These are phyloP conservation scores for Spiromastix sp. DNA, from an alignment of 2,329 filamentous ascomycete species.

Conservation along the genomic window DNA sequence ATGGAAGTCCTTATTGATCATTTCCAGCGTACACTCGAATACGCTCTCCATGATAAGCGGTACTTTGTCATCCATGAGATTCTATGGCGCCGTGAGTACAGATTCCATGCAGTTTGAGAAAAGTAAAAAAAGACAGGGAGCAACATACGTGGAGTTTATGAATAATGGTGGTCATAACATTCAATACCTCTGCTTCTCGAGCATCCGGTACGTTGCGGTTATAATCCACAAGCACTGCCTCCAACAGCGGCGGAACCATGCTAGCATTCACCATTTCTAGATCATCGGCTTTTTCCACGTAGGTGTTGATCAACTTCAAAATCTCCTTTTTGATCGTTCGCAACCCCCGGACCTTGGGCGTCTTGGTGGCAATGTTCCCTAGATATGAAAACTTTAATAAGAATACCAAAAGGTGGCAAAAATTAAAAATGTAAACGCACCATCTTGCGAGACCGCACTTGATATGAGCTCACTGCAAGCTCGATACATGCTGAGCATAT, in stretches of 20 bases:
- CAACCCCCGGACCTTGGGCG: constrained; percentile 87
- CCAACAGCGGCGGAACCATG: constrained; percentile 90
- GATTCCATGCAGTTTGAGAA: constrained; percentile 12
- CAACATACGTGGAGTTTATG: constrained; percentile 86
- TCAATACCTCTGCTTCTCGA: constrained; percentile 89
- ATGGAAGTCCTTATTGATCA: constrained; percentile 99
- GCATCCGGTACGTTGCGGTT: constrained; percentile 94
- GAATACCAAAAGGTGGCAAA: constrained; percentile 1
- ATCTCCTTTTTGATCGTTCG: constrained; percentile 99
- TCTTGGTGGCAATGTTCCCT: constrained; percentile 92
- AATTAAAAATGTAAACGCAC: constrained; percentile 39
- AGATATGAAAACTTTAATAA: constrained; percentile 10
- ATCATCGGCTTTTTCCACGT: constrained; percentile 96
- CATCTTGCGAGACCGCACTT: constrained; percentile 76
- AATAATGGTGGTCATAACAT: constrained; percentile 96
- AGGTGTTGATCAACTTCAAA: constrained; percentile 93
- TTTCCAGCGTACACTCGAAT: constrained; percentile 95
- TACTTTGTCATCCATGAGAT: constrained; percentile 96
- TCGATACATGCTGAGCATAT: constrained; percentile 98
- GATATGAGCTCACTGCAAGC: constrained; percentile 96
- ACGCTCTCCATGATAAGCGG: constrained; percentile 97
- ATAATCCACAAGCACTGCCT: constrained; percentile 91
- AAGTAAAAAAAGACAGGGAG: constrained; percentile 35
- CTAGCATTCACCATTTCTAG: constrained; percentile 83
- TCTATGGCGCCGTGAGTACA: constrained; percentile 41